Evolutionary conservation across 164 flowering plant species (phyloP).

Genomic region (Aristolochia contorta): DNA sequence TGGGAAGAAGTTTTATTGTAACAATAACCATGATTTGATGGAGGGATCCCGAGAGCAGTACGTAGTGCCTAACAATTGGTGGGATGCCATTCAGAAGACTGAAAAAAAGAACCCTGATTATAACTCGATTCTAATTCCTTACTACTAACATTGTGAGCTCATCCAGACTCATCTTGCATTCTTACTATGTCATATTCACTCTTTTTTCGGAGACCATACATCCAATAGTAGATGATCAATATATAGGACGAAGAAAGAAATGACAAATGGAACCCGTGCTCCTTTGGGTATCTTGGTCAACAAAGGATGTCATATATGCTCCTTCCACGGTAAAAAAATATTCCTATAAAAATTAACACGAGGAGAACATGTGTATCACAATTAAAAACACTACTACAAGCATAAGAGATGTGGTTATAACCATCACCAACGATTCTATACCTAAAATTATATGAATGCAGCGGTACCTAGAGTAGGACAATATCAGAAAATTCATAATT

Average conservation of each 20-base stretch:
- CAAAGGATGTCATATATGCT: slow-evolving; percentile 21
- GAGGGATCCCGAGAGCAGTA: slow-evolving; percentile 7
- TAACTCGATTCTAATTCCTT: not conserved
- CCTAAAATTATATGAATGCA: no score
- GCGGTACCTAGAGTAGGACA: no score
- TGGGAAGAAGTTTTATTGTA: slow-evolving; percentile 8
- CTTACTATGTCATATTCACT: slow-evolving; percentile 9
- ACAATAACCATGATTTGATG: slow-evolving; percentile 5
- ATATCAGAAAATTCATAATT: no score
- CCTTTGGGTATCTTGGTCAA: slow-evolving; percentile 20
- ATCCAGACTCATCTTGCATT: slow-evolving; percentile 11
- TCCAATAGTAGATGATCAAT: slow-evolving; percentile 17
- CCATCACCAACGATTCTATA: no score
- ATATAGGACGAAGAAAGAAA: slow-evolving; percentile 11
- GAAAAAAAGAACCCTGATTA: slow-evolving; percentile 19
- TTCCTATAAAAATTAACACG: slow-evolving; percentile 5
- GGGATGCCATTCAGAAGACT: slow-evolving; percentile 20
- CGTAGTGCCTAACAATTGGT: slow-evolving; percentile 20
- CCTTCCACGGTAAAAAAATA: slow-evolving; percentile 14
- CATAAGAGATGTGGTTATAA: slow-evolving; percentile 17
- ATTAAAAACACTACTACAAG: slow-evolving; percentile 16
- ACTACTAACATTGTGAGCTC: slow-evolving; percentile 13
- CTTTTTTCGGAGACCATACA: slow-evolving; percentile 19
- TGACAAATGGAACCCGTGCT: slow-evolving; percentile 23
- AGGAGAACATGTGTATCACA: slow-evolving; percentile 16